Evolutionary conservation across 192 early-diverging fungal species (phyloP).

Genomic region (Mortierella claussenii): DNA sequence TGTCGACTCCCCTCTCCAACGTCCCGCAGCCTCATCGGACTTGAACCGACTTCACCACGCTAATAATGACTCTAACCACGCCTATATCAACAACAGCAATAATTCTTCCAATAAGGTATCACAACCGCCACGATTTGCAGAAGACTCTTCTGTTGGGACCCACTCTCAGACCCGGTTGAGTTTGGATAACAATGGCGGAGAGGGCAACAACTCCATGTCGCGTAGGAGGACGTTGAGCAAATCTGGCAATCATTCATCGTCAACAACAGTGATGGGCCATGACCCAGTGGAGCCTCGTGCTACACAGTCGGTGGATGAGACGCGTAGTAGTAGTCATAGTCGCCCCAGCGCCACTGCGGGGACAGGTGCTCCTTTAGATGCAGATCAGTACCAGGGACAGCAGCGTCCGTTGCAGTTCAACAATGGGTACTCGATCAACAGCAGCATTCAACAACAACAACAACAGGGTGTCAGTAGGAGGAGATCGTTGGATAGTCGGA

Average conservation of each 20-base stretch:
- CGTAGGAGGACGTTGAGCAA: conserved; percentile 33
- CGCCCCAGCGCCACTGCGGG: conserved; percentile 1
- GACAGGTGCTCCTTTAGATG: neutral
- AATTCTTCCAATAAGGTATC: neutral
- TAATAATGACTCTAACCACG: conserved; percentile 26
- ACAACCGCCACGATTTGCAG: neutral
- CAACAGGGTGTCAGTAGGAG: conserved; percentile 15
- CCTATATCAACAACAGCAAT: neutral
- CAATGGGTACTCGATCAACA: neutral
- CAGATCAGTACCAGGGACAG: conserved; percentile 1
- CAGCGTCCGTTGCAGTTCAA: conserved; percentile 9
- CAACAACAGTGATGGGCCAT: neutral
- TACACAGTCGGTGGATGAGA: conserved; percentile 41
- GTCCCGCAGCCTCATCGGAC: conserved; percentile 34
- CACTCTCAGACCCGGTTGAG: conserved; percentile 24
- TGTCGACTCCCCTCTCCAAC: conserved; percentile 4
- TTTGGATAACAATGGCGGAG: conserved; percentile 18
- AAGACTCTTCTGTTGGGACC: conserved; percentile 16
- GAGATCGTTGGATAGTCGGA: conserved; percentile 23
- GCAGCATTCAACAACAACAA: conserved; percentile 8
- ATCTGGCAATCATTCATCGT: conserved; percentile 9
- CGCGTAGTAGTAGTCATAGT: too few species aligned
- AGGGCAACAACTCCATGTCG: conserved; percentile 2
- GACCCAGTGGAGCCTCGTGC: conserved; percentile 15
- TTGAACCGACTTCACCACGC: neutral